Conservation (phyloP, 805 yeast genomes). For the Jamesozyma hellenica region DNA sequence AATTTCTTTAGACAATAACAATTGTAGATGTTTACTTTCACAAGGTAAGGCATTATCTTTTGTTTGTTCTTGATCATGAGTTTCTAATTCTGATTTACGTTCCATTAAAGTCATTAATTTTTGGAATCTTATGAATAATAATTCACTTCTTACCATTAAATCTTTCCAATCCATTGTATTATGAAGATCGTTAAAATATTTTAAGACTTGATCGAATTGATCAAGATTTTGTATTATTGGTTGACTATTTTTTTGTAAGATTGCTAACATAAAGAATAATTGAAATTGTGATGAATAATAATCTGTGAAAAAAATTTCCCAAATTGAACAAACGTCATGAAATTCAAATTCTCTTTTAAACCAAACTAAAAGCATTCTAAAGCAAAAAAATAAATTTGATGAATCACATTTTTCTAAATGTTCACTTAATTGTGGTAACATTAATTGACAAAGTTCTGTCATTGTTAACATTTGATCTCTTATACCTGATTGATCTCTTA, state of each 20-base stretch:
- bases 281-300: constrained; percentile 79
- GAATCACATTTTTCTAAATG: constrained; percentile 85
- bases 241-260: constrained; percentile 77
- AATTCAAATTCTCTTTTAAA: constrained; percentile 83
- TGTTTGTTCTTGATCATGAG: not conserved
- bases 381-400: constrained; percentile 82
- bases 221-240: constrained; percentile 63
- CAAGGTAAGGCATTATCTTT: constrained; percentile 9
- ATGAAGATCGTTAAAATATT: constrained; percentile 83
- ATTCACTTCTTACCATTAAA: constrained; percentile 72
- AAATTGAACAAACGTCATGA: constrained; percentile 64
- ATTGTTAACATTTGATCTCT: constrained; percentile 75
- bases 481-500: constrained; percentile 90
- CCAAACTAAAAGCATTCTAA: constrained; percentile 92
- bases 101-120: constrained; percentile 75
- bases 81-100: constrained; percentile 30
- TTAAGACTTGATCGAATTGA: constrained; percentile 83
- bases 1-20: constrained; percentile 48
- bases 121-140: constrained; percentile 68
- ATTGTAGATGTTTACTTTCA: constrained; percentile 36
- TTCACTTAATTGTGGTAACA: constrained; percentile 74
- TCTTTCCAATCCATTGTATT: constrained; percentile 68
- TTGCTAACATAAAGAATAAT: constrained; percentile 75
- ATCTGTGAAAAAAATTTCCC: constrained; percentile 93
- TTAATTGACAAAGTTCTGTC: constrained; percentile 77